Base-by-base conservation (phyloP, 2,329 filamentous ascomycete genomes). In the Tolypocladium cylindrosporum region DNA sequence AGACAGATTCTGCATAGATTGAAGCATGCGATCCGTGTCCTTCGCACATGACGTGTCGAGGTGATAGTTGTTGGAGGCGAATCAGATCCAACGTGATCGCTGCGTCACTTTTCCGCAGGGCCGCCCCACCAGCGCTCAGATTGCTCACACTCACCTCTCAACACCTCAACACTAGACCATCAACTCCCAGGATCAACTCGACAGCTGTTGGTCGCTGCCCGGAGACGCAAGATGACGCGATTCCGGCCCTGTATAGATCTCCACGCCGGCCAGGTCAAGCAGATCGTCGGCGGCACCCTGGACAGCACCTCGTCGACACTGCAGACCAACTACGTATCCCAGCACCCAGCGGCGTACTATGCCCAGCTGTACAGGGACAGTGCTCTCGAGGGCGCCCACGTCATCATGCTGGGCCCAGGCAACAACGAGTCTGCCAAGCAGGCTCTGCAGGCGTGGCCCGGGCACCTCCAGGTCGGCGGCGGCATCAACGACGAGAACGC, bases 161-260 rank as follows among this genome's bases (percentile, higher is more conserved):
- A 4, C 24, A 27, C 24, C 6, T 52, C 48, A 52, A 52, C 48
- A 36, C 48, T 31, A 36, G 36, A 36, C 10, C 19, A 31, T 13
- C 31, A 10, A 14, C 19, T 21, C 19, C 14, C 48, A 37, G 31
- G 37, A n/a, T 14, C 31, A 37, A 21, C 5, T 37, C 31, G 27
- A 34, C 45, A 6, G 27, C 45, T n/a, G 27, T 19, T 31, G 48
- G 19, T 37, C 10, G 48, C 31, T 8, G 31, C 48, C 11, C 16
- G 21, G 31, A 36, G 31, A 37, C 40, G 39, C 51, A 67, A 59
- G 60, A 96, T 99, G 94, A 97, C 94, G 3, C 86, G 87, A 65
- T 99, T 99, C 70, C 83, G 94, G 43, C 94, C 94, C 24, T 99
- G 94, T 70, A 97, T 99, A 73, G 94, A 99, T 75, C 83, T 99